phyloP scores from a whole-genome alignment of 148 eudicot genomes.

The Cornus kousa region DNA sequence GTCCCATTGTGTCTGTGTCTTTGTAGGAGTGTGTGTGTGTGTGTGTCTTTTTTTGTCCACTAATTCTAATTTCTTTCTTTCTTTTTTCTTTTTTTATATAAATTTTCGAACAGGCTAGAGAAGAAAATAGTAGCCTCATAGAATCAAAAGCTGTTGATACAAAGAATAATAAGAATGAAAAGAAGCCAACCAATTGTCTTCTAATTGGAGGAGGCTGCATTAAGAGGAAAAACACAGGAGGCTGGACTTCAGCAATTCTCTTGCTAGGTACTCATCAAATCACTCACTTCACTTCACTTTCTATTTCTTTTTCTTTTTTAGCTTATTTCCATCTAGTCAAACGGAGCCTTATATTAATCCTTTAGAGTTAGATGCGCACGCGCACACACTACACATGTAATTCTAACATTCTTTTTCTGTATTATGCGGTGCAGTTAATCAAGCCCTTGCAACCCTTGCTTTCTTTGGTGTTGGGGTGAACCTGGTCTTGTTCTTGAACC shows the following conservation, averaged over 20 bases:
- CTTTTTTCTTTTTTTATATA: no score
- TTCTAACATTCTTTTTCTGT: neutral
- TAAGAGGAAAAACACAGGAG: conserved; percentile 39
- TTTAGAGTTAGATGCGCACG: neutral
- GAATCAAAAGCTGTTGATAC: neutral
- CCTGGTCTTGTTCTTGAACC: conserved; percentile 75
- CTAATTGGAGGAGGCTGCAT: neutral
- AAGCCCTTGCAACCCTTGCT: conserved; percentile 81
- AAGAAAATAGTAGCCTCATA: neutral
- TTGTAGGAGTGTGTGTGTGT: neutral
- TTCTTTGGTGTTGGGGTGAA: conserved; percentile 94
- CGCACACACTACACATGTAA: neutral
- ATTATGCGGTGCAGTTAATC: conserved; percentile 53
- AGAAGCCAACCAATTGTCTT: neutral
- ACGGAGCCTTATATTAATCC: no score
- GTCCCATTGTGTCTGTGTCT: neutral
- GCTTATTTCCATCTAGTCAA: no score
- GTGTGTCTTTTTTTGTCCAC: neutral
- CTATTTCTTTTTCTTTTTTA: no score
- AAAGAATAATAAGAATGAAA: neutral
- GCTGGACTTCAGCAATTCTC: conserved; percentile 54
- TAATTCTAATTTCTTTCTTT: neutral
- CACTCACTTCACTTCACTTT: no score
- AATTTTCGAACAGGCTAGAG: conserved; percentile 1
- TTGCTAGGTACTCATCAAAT: conserved; percentile 49